Evolutionary conservation across 768 basidiomycete genomes (phyloP).

Genomic region (Pisolithus tinctorius): DNA sequence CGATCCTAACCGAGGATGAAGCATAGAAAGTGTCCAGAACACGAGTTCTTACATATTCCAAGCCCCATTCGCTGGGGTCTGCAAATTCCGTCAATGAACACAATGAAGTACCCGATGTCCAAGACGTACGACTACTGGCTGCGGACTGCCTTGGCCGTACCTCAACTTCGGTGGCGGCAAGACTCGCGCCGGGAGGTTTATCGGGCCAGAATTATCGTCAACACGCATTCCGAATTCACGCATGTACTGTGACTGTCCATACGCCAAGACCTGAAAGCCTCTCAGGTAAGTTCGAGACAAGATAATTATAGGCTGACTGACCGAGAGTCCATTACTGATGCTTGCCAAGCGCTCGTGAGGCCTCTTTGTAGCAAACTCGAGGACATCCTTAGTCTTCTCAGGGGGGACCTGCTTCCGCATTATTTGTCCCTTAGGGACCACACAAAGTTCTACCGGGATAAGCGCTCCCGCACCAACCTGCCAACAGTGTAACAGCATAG

Average conservation of each 20-base stretch:
- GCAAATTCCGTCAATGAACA: constrained; percentile 3
- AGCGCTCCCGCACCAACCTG: constrained; percentile 58
- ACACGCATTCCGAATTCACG: constrained; percentile 68
- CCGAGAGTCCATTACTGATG: constrained; percentile 49
- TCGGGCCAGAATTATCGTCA: constrained; percentile 40
- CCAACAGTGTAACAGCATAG: constrained; percentile 6
- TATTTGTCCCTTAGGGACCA: constrained; percentile 58
- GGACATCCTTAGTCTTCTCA: constrained; percentile 55
- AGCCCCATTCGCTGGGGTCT: constrained; percentile 59
- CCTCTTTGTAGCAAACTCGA: constrained; percentile 61
- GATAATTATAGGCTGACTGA: constrained; percentile 16
- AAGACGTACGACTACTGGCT: constrained; percentile 48
- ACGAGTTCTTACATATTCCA: constrained; percentile 64
- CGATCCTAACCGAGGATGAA: constrained; percentile 42
- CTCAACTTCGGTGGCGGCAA: constrained; percentile 57
- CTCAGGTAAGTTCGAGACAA: background rate
- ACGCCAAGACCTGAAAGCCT: constrained; percentile 45
- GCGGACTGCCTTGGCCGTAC: constrained; percentile 54
- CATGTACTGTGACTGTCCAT: constrained; percentile 71
- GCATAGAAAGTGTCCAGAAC: background rate
- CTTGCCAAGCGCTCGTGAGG: constrained; percentile 51
- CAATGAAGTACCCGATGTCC: background rate
- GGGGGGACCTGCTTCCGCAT: constrained; percentile 66
- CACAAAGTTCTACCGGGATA: constrained; percentile 63
- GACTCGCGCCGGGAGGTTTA: constrained; percentile 55